Evolutionary conservation across 2,329 filamentous ascomycete species (phyloP), one percentile per base, ranked within the genome.

Genomic region (Phoma herbarum): DNA sequence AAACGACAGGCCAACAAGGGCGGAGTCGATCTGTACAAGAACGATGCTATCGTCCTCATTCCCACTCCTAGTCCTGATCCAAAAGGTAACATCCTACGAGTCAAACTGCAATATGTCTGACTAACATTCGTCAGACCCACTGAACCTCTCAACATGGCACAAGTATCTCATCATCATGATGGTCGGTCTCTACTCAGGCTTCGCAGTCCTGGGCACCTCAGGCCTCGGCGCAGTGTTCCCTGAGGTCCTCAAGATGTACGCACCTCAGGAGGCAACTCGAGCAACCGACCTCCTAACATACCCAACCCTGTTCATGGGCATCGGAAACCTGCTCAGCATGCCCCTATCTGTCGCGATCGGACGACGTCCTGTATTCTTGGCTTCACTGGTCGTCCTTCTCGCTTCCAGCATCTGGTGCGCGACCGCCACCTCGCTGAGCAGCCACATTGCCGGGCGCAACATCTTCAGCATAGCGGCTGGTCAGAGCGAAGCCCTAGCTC

Each of bases 391-490:
- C 6, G 35, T 37, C 4, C 35, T 37, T 10, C 35, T 20, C 9
- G 35, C 35, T 18, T 37, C 35, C n/a, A 37, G 35, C 35, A 37
- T 37, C 35, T 37, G 35, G 18, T 37, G 35, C n/a, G 35, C 18
- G 4, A 20, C 16, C 5, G 35, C 35, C n/a, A 37, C 35, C n/a
- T 37, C 35, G 10, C 7, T 37, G n/a, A 37, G 35, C n/a, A 37
- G 35, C 35, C 35, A 37, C 35, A 37, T 37, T 8, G 18, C 35
- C 35, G 18, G 35, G 14, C n/a, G 35, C 9, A 37, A 37, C n/a
- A 37, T 37, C 35, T 37, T 37, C 35, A 37, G 35, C 35, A 37
- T 37, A 37, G 35, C 35, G n/a, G 35, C 35, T 37, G 35, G 35
- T 9, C 35, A 37, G 35, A 37, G n/a, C 8, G 35, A 37, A 20